Evolutionary conservation across 2,329 filamentous ascomycete species (phyloP).

Genomic region (Colletotrichum sp.): DNA sequence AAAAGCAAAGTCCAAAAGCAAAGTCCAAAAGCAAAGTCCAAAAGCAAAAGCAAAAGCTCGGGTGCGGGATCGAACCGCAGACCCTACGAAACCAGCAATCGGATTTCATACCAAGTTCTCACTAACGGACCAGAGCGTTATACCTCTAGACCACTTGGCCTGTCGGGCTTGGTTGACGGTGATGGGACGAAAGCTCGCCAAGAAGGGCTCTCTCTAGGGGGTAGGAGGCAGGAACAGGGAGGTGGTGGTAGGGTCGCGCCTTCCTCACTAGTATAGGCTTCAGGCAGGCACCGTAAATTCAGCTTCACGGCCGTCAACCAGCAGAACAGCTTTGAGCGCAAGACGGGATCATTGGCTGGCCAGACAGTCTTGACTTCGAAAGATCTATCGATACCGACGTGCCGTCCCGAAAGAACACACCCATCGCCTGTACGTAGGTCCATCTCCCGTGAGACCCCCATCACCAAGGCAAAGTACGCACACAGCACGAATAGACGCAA

Average conservation of each 20-base stretch:
- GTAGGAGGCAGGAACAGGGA: accelerated
- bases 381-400: neutral
- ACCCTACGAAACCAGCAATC: neutral
- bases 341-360: neutral
- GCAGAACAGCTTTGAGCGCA: neutral
- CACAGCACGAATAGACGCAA: neutral
- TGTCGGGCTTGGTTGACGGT: neutral
- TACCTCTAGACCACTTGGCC: neutral
- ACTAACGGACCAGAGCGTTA: neutral
- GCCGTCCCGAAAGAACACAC: neutral
- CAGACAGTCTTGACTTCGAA: neutral
- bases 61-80: neutral
- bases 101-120: neutral
- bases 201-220: neutral
- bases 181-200: neutral
- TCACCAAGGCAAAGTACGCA: neutral
- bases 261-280: neutral
- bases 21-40: neutral
- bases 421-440: neutral
- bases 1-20: neutral
- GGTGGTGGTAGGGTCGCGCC: neutral
- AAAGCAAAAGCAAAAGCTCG: neutral
- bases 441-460: neutral
- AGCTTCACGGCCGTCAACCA: neutral
- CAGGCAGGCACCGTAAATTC: neutral